Percentiles rank a stretch among this genome's conserved stretches.
phyloP scores from a whole-genome alignment of 768 basidiomycete genomes.

The Tulasnella sp. region DNA sequence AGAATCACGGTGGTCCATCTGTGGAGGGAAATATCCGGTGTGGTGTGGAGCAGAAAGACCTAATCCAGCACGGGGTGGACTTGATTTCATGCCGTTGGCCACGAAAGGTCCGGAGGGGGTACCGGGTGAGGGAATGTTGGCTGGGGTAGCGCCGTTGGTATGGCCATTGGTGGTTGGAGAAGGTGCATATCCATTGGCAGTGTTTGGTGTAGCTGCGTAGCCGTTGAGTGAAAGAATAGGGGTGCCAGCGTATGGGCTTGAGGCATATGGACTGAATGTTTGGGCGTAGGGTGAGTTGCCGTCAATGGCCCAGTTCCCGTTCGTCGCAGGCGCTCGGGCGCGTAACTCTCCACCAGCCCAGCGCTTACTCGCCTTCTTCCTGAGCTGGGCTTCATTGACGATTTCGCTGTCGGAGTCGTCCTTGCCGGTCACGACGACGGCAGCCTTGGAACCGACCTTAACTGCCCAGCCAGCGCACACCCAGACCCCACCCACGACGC shows the following conservation, averaged over 20 bases:
- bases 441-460: slow-evolving; percentile 43
- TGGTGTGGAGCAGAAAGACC: too few relatives aligned
- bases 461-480: slow-evolving; percentile 73
- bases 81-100: too few relatives aligned
- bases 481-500: slow-evolving; percentile 89
- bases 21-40: too few relatives aligned
- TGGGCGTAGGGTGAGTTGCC: background rate
- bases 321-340: slow-evolving; percentile 32
- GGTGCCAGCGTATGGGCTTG: background rate
- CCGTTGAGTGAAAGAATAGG: background rate
- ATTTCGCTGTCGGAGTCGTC: slow-evolving; percentile 42
- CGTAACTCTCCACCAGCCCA: slow-evolving; percentile 58
- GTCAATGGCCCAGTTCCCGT: slow-evolving; percentile 11
- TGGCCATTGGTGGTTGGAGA: background rate
- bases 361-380: slow-evolving; percentile 37
- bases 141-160: slow-evolving; percentile 3
- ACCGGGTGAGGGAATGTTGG: background rate
- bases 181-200: background rate
- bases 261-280: background rate
- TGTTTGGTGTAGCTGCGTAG: background rate
- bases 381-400: slow-evolving; percentile 49
- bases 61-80: too few relatives aligned
- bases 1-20: too few relatives aligned
- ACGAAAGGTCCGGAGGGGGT: too few relatives aligned
- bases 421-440: slow-evolving; percentile 44